Base-by-base conservation (phyloP, 2,329 filamentous ascomycete genomes). In the Xylariales sp. region DNA sequence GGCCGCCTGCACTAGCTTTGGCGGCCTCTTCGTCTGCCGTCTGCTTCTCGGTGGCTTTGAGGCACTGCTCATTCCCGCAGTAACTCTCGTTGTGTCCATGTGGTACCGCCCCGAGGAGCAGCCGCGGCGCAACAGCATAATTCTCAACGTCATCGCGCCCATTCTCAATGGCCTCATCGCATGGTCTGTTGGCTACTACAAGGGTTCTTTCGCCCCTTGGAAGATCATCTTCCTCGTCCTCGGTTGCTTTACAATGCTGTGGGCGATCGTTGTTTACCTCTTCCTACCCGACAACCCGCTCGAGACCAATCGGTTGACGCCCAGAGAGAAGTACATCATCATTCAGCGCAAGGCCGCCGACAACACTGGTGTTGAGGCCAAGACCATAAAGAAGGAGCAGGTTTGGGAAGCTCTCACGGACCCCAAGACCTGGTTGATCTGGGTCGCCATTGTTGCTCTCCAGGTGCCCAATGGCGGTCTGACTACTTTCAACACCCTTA, bases 221-320 rank as follows among this genome's bases (percentile, higher is more conserved):
- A 54, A 54, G 35, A 49, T 47, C 24, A 50, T 55, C 13, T 54
- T 54, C 33, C 14, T 55, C n/a, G 41, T 49, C 16, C 35, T 51
- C 14, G 50, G 52, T 13, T 41, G 29, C 10, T 43, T 55, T 15
- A 54, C 50, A 1, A 42, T 44, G 13, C 18, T 47, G 14, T 53
- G 51, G 50, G 42, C 50, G 4, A 38, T 33, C 5, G 40, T 53
- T 3, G 46, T 52, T 12, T 49, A 37, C 28, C 35, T 43, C 5
- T 48, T 48, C 31, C 41, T 55, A 38, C 46, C 43, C 14, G 18
- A 44, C 40, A 51, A 53, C 37, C 49, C 50, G 7, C 37, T 52
- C 27, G 45, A 42, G 16, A 43, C 46, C n/a, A 30, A 34, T 12
- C 21, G 38, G 34, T 31, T 44, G 7, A 27, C 39, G 3, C 29